phyloP scores from a whole-genome alignment of 805 yeast species.

The Sugiyamaella chiloensis region DNA sequence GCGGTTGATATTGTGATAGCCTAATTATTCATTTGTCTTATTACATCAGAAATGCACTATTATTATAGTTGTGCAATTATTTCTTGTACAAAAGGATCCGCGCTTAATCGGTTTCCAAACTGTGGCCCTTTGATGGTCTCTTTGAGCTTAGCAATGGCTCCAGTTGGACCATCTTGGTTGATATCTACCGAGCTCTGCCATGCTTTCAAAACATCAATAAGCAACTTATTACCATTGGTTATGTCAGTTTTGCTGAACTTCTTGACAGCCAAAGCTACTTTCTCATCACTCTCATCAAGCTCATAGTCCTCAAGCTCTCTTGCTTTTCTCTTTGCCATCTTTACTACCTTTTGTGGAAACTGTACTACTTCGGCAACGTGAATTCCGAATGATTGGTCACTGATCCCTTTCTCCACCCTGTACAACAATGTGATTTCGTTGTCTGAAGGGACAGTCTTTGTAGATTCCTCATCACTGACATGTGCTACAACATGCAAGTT shows the following conservation, averaged over 20 bases:
- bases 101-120: conserved; percentile 11
- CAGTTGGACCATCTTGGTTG: conserved; percentile 10
- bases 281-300: conserved; percentile 36
- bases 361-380: conserved; percentile 96
- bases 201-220: conserved; percentile 42
- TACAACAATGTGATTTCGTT: conserved; percentile 83
- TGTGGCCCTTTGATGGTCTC: conserved; percentile 8
- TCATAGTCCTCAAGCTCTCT: conserved; percentile 70
- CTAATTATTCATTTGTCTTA: neutral
- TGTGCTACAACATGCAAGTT: conserved; percentile 94
- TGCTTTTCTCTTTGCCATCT: conserved; percentile 95
- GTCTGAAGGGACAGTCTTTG: conserved; percentile 25
- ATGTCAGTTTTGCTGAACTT: conserved; percentile 54
- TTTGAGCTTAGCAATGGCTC: conserved; percentile 16
- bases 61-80: conserved; percentile 14
- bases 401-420: conserved; percentile 93
- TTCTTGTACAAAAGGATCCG: conserved; percentile 17
- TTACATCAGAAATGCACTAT: too few species aligned
- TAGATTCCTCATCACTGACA: conserved; percentile 41
- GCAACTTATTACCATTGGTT: conserved; percentile 48
- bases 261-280: conserved; percentile 40
- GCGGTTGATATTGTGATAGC: neutral
- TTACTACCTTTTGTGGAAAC: conserved; percentile 84
- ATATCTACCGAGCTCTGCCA: conserved; percentile 32
- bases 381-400: conserved; percentile 95